phyloP scores from a whole-genome alignment of 1,139 yeast species.

The Kazachstania sp. region DNA sequence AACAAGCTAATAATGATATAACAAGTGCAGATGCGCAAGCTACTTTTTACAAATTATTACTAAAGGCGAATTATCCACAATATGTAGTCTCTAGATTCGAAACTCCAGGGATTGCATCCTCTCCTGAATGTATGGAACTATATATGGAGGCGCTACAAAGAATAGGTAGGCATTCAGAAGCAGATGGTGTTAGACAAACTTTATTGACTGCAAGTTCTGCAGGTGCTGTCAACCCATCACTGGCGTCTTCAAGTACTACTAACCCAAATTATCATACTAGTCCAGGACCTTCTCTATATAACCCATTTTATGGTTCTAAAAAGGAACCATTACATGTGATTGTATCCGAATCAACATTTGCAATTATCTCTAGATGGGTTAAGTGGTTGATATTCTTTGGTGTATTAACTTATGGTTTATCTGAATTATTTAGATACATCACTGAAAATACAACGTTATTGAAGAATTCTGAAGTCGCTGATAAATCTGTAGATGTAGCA shows the following conservation, averaged over 20 bases:
- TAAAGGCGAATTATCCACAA: conserved; percentile 81
- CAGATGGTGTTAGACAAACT: conserved; percentile 40
- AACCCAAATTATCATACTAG: conserved; percentile 17
- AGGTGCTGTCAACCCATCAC: conserved; percentile 27
- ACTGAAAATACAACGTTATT: conserved; percentile 80
- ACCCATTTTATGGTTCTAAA: conserved; percentile 35
- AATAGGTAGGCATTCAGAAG: conserved; percentile 70
- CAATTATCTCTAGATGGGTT: conserved; percentile 76
- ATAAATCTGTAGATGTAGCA: conserved; percentile 71
- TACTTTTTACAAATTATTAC: conserved; percentile 62
- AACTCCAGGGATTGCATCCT: conserved; percentile 78
- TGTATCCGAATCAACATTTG: conserved; percentile 73
- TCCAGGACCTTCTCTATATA: conserved; percentile 28
- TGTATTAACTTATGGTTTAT: conserved; percentile 59
- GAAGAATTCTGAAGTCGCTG: conserved; percentile 67
- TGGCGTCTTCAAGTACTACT: conserved; percentile 17
- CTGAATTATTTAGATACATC: conserved; percentile 65
- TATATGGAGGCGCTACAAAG: conserved; percentile 74
- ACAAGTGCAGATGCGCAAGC: conserved; percentile 67
- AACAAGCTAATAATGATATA: conserved; percentile 67
- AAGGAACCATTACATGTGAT: conserved; percentile 80
- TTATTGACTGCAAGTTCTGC: conserved; percentile 29
- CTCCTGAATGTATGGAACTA: conserved; percentile 65
- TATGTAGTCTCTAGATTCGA: conserved; percentile 88
- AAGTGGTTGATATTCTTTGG: conserved; percentile 86